Conservation (phyloP, 2,329 filamentous ascomycete species). For the Colletotrichum plurivorum region DNA sequence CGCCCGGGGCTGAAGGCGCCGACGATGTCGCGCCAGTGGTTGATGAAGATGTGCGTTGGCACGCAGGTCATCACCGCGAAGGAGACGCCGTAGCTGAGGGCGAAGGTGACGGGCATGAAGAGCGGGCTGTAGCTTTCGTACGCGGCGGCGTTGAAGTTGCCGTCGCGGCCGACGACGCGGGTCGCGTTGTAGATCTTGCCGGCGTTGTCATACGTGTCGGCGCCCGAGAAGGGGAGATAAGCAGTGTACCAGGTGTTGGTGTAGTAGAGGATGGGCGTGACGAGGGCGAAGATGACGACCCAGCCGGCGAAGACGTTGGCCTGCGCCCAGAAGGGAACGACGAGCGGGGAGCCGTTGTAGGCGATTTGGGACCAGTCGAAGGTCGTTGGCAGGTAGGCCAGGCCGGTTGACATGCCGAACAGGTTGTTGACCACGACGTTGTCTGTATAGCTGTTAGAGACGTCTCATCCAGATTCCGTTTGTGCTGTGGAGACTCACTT, state of each 20-base stretch:
- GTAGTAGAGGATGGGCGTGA: conserved; percentile 72
- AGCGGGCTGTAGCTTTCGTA: conserved; percentile 62
- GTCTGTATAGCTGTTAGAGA: conserved; percentile 48
- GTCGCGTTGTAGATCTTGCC: conserved; percentile 63
- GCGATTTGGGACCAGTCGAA: conserved; percentile 49
- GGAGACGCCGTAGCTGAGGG: conserved; percentile 52
- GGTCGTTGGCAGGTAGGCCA: conserved; percentile 48
- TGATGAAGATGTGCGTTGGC: conserved; percentile 56
- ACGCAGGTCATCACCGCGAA: conserved; percentile 53
- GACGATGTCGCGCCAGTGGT: conserved; percentile 55
- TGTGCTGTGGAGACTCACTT: background rate
- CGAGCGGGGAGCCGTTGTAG: conserved; percentile 53
- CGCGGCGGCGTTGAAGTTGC: conserved; percentile 58
- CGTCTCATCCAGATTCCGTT: conserved; percentile 40
- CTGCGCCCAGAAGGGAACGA: conserved; percentile 70
- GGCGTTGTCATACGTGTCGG: conserved; percentile 64
- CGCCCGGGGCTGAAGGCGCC: conserved; percentile 45
- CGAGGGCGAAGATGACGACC: conserved; percentile 67
- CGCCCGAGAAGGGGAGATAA: conserved; percentile 68
- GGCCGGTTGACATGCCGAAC: conserved; percentile 60
- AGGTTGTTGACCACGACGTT: conserved; percentile 79
- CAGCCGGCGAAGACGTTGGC: conserved; percentile 75
- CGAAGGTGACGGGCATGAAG: conserved; percentile 53
- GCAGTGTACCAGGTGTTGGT: conserved; percentile 69
- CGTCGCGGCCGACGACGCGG: conserved; percentile 61